Conservation (phyloP, 1,139 yeast genomes). For the Petasospora fabianii region DNA sequence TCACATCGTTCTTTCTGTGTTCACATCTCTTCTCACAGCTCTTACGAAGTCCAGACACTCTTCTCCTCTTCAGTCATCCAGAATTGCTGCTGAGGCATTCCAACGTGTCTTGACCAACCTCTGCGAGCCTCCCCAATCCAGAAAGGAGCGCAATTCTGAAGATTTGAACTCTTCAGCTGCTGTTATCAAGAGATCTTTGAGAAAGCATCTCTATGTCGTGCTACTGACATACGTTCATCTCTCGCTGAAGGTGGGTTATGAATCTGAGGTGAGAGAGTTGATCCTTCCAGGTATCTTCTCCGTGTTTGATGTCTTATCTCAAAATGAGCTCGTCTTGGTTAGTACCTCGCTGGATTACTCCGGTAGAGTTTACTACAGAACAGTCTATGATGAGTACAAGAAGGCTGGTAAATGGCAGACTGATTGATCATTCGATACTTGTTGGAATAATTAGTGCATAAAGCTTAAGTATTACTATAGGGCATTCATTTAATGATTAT, state of each 20-base stretch:
- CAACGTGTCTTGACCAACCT: conserved; percentile 61
- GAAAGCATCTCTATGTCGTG: conserved; percentile 63
- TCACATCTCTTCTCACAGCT: conserved; percentile 46
- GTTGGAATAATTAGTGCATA: no score
- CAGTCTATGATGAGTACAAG: conserved; percentile 68
- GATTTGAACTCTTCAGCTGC: conserved; percentile 55
- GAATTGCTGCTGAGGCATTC: conserved; percentile 41
- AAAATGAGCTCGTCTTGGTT: conserved; percentile 60
- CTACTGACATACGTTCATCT: conserved; percentile 51
- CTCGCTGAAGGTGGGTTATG: conserved; percentile 49
- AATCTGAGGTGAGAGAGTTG: conserved; percentile 44
- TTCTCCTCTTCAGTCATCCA: conserved; percentile 26
- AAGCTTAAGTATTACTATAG: no score
- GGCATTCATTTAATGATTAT: no score
- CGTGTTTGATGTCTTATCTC: conserved; percentile 67
- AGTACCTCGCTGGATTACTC: conserved; percentile 67
- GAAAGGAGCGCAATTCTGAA: conserved; percentile 19
- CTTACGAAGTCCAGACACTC: conserved; percentile 33
- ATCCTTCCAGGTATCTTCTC: conserved; percentile 56
- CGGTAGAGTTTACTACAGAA: conserved; percentile 65
- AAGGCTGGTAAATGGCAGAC: conserved; percentile 74
- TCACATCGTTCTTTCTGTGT: conserved; percentile 53
- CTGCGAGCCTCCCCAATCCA: conserved; percentile 61
- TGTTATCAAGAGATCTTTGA: conserved; percentile 51
- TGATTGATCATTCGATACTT: conserved; percentile 8